A percentile compares a stretch with the other conserved stretches of the same genome.
phyloP scores from a whole-genome alignment of 2,329 filamentous ascomycete species.

The Claviceps maximensis region DNA sequence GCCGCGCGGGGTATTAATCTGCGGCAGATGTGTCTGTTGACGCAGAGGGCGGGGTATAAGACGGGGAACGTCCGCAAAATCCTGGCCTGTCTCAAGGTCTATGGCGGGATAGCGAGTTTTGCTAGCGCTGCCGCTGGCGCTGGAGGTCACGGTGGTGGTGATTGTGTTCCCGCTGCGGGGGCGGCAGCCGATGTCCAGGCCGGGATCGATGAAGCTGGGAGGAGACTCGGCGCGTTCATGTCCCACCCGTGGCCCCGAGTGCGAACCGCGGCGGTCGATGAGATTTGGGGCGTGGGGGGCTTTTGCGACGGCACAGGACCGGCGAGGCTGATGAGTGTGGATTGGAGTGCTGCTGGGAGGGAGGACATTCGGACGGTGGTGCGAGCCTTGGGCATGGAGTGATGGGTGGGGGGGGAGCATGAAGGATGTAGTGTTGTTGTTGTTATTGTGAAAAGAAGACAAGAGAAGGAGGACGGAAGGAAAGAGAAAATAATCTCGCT shows the following conservation, averaged over 20 bases:
- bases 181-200: constrained; percentile 7
- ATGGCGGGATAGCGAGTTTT: constrained; percentile 48
- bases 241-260: constrained; percentile 74
- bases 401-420: not conserved
- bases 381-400: constrained; percentile 27
- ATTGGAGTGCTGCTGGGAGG: constrained; percentile 45
- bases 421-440: too few species aligned
- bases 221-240: constrained; percentile 60
- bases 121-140: constrained; percentile 22
- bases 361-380: constrained; percentile 28
- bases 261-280: constrained; percentile 44
- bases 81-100: constrained; percentile 66
- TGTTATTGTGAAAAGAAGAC: not conserved
- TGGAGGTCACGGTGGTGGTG: not conserved
- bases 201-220: constrained; percentile 40
- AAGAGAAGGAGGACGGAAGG: not conserved
- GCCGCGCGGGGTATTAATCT: constrained; percentile 25
- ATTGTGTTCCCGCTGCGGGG: not conserved
- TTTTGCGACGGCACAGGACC: constrained; percentile 15
- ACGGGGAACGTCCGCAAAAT: constrained; percentile 72
- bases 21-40: constrained; percentile 51
- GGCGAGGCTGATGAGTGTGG: constrained; percentile 33
- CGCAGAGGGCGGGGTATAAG: constrained; percentile 73
- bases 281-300: constrained; percentile 37
- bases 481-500: too few species aligned